A percentile compares a stretch with the other conserved stretches of the same genome.
phyloP scores from a whole-genome alignment of 2,329 filamentous ascomycete species.

The Talaromyces sp. region DNA sequence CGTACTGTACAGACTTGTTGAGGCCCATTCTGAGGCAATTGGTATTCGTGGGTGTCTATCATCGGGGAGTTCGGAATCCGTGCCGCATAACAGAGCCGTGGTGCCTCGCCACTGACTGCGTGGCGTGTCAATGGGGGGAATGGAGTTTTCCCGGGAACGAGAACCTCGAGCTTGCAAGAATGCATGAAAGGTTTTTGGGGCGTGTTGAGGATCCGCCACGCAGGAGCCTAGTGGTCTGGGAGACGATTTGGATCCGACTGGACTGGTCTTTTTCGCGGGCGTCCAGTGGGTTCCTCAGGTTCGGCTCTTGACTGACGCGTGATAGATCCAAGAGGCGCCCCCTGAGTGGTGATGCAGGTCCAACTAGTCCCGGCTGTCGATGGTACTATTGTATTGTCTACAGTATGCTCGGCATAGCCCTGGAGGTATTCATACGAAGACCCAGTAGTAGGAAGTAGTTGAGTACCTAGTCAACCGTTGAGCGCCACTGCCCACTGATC shows the following conservation, averaged over 20 bases:
- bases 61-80: slow-evolving; percentile 2
- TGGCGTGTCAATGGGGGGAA: neutral
- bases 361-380: slow-evolving; percentile 6
- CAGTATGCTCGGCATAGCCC: too few relatives aligned
- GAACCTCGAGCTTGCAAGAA: slow-evolving; percentile 1
- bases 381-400: too few relatives aligned
- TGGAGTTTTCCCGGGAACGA: neutral
- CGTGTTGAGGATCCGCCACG: neutral
- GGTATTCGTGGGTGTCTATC: neutral
- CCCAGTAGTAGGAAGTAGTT: neutral
- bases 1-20: neutral
- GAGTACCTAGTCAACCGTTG: neutral
- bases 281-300: slow-evolving; percentile 10
- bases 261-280: neutral
- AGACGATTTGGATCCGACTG: neutral
- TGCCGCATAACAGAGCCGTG: slow-evolving; percentile 2
- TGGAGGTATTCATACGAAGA: neutral
- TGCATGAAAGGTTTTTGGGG: slow-evolving; percentile 1
- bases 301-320: slow-evolving; percentile 31
- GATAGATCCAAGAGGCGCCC: slow-evolving; percentile 32
- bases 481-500: neutral
- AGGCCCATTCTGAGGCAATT: slow-evolving; percentile 1
- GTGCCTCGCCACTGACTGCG: slow-evolving; percentile 6
- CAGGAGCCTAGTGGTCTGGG: neutral
- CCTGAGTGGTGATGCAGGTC: slow-evolving; percentile 18